Percentiles rank a stretch among this genome's conserved stretches.
Evolutionary conservation across 1,284 basidiomycete species (phyloP).

Genomic region (Termitomyces sp.): DNA sequence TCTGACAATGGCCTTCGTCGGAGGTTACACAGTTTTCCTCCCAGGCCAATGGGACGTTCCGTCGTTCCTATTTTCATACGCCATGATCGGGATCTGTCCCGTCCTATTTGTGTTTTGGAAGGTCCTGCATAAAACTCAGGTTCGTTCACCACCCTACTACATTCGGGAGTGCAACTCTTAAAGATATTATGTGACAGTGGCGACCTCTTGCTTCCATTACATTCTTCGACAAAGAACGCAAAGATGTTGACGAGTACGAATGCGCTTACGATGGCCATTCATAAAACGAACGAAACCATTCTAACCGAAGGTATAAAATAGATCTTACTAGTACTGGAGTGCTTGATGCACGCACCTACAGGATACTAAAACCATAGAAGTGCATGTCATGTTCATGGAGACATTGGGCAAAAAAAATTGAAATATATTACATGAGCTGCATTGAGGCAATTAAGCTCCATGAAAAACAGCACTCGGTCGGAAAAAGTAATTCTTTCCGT

Average conservation of each 20-base stretch:
- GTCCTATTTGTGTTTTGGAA: constrained; percentile 59
- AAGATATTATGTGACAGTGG: constrained; percentile 10
- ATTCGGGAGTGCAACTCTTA: not conserved
- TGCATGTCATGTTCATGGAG: not conserved
- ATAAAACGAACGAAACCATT: not conserved
- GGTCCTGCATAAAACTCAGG: constrained; percentile 47
- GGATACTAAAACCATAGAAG: not conserved
- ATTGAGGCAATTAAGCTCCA: not conserved
- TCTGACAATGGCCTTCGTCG: constrained; percentile 48
- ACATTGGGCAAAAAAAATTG: not conserved
- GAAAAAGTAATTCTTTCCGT: not conserved
- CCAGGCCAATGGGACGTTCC: constrained; percentile 49
- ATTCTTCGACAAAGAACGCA: constrained; percentile 17
- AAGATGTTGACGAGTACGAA: constrained; percentile 16
- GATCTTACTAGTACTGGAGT: not conserved
- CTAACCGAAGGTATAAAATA: not conserved
- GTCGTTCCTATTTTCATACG: constrained; percentile 53
- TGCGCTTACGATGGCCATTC: not conserved
- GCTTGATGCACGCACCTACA: too few relatives aligned
- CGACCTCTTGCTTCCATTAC: constrained; percentile 9
- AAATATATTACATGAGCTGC: not conserved
- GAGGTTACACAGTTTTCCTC: constrained; percentile 53
- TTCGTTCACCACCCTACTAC: constrained; percentile 17
- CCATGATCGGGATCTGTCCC: constrained; percentile 51
- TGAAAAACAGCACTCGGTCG: not conserved